Base-by-base conservation (phyloP, 2,329 filamentous ascomycete species). In the Exophiala viscosa region DNA sequence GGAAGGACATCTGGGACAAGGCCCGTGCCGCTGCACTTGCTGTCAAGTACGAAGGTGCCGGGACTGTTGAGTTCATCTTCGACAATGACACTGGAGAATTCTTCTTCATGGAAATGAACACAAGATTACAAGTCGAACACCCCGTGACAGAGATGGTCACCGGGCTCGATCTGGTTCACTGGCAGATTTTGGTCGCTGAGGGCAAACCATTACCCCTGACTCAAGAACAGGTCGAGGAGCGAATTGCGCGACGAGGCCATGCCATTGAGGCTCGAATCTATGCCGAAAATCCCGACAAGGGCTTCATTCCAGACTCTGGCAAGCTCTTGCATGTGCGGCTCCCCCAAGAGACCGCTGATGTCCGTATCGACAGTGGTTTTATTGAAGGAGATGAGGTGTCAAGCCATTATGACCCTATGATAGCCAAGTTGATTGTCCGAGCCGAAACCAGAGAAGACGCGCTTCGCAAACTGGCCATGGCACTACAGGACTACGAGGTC, bases 371-470 rank as follows among this genome's bases (percentile, higher is more conserved):
- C 65, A 90, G 91, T 41, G 93, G 93, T 1, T 97, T 97, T 68
- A 82, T 91, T 13, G 80, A 90, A 61, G 93, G 93, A 20, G 92
- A 96, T 67, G 89, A 90, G 58, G 88, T 99, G 2, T 95, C 91
- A 0, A 89, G 92, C 53, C 88, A 93, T 49, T 99, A 99, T 70
- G 93, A 99, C 63, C 93, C 93, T 23, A 99, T 99, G 93, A 96
- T 99, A 61, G 89, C 93, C 40, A 99, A 99, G 73, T 81, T 99
- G 47, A 99, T 99, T 62, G 90, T 97, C 5, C 83, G 88, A 52
- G 93, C 88, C 0, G 80, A 83, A 13, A 86, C 86, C 51, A 81
- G 93, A 54, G 81, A 87, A 66, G 86, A 87, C 20, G 89, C 91
- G 3, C 86, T 99, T 45, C 84, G 88, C 53, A 95, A 89, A 69